phyloP scores from a whole-genome alignment of 768 basidiomycete genomes.

The Boletus rubroflammeus region DNA sequence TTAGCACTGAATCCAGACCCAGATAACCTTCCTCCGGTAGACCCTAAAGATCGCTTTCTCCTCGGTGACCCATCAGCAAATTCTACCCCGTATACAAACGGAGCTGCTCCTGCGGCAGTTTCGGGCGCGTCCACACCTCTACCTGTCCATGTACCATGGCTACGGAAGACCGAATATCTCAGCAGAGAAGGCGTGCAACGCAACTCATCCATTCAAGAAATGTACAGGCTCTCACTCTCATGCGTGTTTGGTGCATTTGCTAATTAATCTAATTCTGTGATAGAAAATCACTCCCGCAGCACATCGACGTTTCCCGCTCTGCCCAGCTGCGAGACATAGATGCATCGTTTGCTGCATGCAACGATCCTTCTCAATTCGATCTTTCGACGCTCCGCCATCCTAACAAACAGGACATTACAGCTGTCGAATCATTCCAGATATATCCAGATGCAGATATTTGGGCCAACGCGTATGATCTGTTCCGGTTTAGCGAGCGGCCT shows the following conservation, averaged over 20 bases:
- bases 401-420: slow-evolving; percentile 69
- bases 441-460: slow-evolving; percentile 84
- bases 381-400: slow-evolving; percentile 66
- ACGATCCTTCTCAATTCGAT: slow-evolving; percentile 56
- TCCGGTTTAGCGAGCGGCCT: slow-evolving; percentile 81
- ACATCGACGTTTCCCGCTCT: slow-evolving; percentile 66
- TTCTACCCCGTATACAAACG: slow-evolving; percentile 40
- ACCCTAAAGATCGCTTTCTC: slow-evolving; percentile 74
- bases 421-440: slow-evolving; percentile 78
- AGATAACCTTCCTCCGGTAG: slow-evolving; percentile 53
- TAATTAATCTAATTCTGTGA: slow-evolving; percentile 12
- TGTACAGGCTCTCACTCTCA: slow-evolving; percentile 39
- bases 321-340: slow-evolving; percentile 81
- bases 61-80: slow-evolving; percentile 61
- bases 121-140: slow-evolving; percentile 44
- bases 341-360: slow-evolving; percentile 58
- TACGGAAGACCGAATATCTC: slow-evolving; percentile 90
- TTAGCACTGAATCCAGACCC: slow-evolving; percentile 66
- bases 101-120: slow-evolving; percentile 31
- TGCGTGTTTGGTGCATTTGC: not conserved
- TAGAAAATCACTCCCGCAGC: slow-evolving; percentile 46
- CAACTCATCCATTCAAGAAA: slow-evolving; percentile 44
- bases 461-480: slow-evolving; percentile 87
- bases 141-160: slow-evolving; percentile 76
- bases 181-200: slow-evolving; percentile 55